Base-by-base conservation (phyloP, 2,329 filamentous ascomycete genomes). In the Xylaria sp. region DNA sequence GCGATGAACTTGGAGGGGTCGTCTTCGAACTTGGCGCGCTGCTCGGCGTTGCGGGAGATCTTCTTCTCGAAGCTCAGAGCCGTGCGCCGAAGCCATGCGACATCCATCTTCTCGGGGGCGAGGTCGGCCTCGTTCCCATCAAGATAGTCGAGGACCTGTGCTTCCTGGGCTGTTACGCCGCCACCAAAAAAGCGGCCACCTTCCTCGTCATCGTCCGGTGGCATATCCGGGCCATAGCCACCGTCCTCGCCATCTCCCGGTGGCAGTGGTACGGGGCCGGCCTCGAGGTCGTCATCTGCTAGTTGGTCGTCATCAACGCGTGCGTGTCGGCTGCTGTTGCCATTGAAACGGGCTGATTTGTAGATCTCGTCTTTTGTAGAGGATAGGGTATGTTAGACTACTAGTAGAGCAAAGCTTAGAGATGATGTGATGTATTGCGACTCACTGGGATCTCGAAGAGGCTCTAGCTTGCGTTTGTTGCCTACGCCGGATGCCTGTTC, bases 141-240 rank as follows among this genome's bases (percentile, higher is more conserved):
- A 70, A 99, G 89, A 77, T 92, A 98, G 80, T 98, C 92, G 76
- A 99, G 86, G 23, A 96, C 93, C 74, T 94, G 88, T 2, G 90
- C 91, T 72, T 97, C 93, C 73, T 93, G 87, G 66, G 90, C 87
- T 29, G 91, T 93, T 75, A 99, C 91, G 40, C 96, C 96, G 63
- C 94, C 93, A 51, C 95, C 96, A 75, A 98, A 99, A 84, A 99
- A 99, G 12, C 96, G 91, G 0, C 95, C 96, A 72, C 97, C 96
- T 62, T 97, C 93, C 75, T 97, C 94, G 73, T 95, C 92, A 65
- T 75, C 79, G 35, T 75, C 76, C 0, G 75, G 76, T 2, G 75
- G 74, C 16, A 74, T 65, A 3, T 68, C 71, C 5, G 77, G 77
- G 10, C 76, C 77, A 60, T 78, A 77, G 55, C 77, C 75, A 21